Conservation (phyloP, 2,329 filamentous ascomycete genomes). For the Hypocrella siamensis region DNA sequence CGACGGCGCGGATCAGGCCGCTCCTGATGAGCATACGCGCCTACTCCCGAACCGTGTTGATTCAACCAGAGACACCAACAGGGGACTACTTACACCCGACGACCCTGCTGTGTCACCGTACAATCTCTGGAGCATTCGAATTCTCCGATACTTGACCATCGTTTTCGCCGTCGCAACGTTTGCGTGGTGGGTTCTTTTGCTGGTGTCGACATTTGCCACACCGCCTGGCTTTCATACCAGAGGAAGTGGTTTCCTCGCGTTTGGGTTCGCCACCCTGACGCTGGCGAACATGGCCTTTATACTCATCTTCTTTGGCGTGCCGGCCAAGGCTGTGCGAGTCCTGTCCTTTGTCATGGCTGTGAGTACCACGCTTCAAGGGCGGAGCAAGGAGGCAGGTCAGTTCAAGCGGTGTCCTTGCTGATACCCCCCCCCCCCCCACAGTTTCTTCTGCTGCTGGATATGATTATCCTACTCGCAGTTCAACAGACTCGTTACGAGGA, state of each 20-base stretch:
- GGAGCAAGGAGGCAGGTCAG: no score
- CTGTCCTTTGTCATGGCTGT: conserved; percentile 50
- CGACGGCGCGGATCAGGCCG: conserved; percentile 12
- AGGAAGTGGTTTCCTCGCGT: conserved; percentile 85
- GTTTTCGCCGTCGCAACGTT: conserved; percentile 62
- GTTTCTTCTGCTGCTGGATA: conserved; percentile 37
- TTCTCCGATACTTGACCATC: conserved; percentile 63
- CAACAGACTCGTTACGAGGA: conserved; percentile 65
- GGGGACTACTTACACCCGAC: conserved; percentile 21
- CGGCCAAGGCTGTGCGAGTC: conserved; percentile 64
- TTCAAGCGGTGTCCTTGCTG: no score
- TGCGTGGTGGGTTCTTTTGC: conserved; percentile 80
- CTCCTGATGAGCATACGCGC: conserved; percentile 40
- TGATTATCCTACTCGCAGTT: conserved; percentile 66
- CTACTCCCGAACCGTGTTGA: conserved; percentile 55
- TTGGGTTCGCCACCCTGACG: conserved; percentile 68
- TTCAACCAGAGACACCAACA: conserved; percentile 28
- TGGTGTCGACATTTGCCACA: conserved; percentile 84
- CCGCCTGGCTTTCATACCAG: conserved; percentile 73
- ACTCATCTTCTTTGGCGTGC: conserved; percentile 75
- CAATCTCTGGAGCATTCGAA: conserved; percentile 83
- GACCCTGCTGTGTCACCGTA: conserved; percentile 62
- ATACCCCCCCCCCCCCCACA: conserved; percentile 4
- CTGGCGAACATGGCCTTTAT: conserved; percentile 60
- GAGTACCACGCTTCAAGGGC: conserved; percentile 6